Conservation (phyloP, 2,329 filamentous ascomycete genomes). For the Hypoxylon sp. region DNA sequence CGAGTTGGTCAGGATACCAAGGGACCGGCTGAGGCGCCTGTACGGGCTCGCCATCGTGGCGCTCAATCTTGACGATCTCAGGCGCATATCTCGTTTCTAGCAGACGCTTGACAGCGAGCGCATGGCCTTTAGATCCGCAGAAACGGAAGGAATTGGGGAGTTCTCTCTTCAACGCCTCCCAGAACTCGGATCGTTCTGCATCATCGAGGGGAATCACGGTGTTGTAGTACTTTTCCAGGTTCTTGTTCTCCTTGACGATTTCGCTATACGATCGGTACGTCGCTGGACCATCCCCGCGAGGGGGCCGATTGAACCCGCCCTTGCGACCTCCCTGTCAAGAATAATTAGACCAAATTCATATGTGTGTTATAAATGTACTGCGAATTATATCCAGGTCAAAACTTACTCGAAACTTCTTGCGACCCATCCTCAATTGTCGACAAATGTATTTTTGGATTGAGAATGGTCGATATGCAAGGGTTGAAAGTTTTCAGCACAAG, state of each 20-base stretch:
- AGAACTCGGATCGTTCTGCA: conserved; percentile 85
- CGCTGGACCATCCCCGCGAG: conserved; percentile 54
- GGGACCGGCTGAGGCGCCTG: conserved; percentile 84
- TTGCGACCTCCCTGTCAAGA: conserved; percentile 52
- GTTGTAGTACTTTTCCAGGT: conserved; percentile 90
- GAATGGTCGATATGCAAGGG: conserved; percentile 17
- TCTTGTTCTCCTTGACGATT: conserved; percentile 84
- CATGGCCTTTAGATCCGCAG: conserved; percentile 95
- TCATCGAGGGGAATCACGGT: conserved; percentile 80
- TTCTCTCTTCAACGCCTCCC: conserved; percentile 85
- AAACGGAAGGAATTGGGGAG: conserved; percentile 98
- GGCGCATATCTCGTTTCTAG: conserved; percentile 92
- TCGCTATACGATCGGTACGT: conserved; percentile 67
- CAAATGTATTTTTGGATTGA: conserved; percentile 15
- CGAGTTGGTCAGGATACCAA: conserved; percentile 96
- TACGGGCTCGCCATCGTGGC: conserved; percentile 85
- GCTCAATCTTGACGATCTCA: conserved; percentile 86
- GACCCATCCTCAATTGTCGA: conserved; percentile 47
- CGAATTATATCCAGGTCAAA: neutral
- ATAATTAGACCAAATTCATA: conserved; percentile 19
- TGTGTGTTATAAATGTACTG: neutral
- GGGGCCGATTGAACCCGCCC: conserved; percentile 47
- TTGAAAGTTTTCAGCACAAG: conserved; percentile 34
- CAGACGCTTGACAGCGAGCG: conserved; percentile 90
- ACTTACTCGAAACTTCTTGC: conserved; percentile 52